Evolutionary conservation across 2,329 filamentous ascomycete species (phyloP), one percentile per base, ranked within the genome.

Genomic region (Colletotrichum sp.): DNA sequence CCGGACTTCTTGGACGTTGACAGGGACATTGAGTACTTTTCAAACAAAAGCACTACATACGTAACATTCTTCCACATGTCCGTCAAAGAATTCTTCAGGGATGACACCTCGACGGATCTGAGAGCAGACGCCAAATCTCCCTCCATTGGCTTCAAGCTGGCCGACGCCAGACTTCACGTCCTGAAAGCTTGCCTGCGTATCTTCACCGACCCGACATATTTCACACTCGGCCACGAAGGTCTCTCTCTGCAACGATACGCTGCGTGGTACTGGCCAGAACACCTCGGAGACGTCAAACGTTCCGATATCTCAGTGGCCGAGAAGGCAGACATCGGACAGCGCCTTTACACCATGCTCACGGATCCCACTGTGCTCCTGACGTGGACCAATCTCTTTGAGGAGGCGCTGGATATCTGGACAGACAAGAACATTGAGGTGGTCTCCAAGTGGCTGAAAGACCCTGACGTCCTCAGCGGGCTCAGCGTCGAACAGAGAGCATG

Each of bases 241-340:
- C 34, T 76, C 15, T 73, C 78, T 9, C 9, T 78, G 13, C 77
- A 79, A 28, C 26, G 85, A 60, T 87, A 87, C 43, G 85, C 86
- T 1, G 85, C 85, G 0, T 86, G 86, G 86, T 87, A 87, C 72
- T 87, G 86, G 86, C 86, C 86, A 66, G 85, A 87, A 43, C 86
- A 87, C 76, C 70, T 86, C 15, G 81, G 81, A 0, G 81, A 81
- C 1, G 78, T 87, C 16, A 82, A 86, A 52, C 81, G 81, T 2
- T 63, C 75, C 0, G 75, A 75, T 0, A 78, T 86, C 1, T 76
- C 81, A 0, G 71, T 67, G 0, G 68, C 78, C 0, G 81, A 85
- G 58, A 87, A 85, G 75, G 79, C 79, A 2, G 78, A 80, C 6
- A 80, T 87, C 12, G 84, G 84, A 2, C 80, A 74, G 28, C 80